phyloP scores from a whole-genome alignment of 495 filamentous ascomycete genomes.

The Talaromyces nanjingensis region DNA sequence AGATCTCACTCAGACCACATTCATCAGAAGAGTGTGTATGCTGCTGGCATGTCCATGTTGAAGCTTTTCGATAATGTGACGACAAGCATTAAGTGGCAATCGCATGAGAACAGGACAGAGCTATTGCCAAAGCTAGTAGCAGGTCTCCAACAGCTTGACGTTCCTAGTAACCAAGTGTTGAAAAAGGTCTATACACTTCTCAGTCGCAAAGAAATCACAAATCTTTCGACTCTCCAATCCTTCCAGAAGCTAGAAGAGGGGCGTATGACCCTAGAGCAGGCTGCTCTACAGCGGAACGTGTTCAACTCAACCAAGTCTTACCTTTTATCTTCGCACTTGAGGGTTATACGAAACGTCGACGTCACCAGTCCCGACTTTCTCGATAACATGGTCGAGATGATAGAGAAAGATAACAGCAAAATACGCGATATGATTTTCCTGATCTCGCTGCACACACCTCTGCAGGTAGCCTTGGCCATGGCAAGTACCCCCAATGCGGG shows the following conservation, averaged over 20 bases:
- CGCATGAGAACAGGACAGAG: slow-evolving; percentile 1
- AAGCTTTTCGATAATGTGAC: slow-evolving; percentile 21
- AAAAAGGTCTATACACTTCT: slow-evolving; percentile 13
- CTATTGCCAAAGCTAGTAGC: slow-evolving; percentile 24
- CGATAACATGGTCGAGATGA: slow-evolving; percentile 22
- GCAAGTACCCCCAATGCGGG: slow-evolving; percentile 16
- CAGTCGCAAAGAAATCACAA: neutral
- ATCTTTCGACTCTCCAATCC: slow-evolving; percentile 8
- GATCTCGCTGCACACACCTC: slow-evolving; percentile 30
- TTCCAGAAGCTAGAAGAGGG: slow-evolving; percentile 27
- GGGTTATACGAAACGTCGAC: slow-evolving; percentile 27
- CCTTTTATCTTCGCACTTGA: slow-evolving; percentile 24
- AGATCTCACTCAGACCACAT: neutral
- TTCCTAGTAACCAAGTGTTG: slow-evolving; percentile 29
- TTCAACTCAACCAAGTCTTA: slow-evolving; percentile 20
- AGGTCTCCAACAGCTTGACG: slow-evolving; percentile 23
- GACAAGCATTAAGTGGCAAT: slow-evolving; percentile 2
- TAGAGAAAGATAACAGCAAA: slow-evolving; percentile 23
- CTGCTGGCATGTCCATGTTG: slow-evolving; percentile 21
- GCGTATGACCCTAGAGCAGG: slow-evolving; percentile 20
- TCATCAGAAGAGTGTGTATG: slow-evolving; percentile 15
- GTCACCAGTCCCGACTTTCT: slow-evolving; percentile 25
- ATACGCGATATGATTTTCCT: slow-evolving; percentile 30
- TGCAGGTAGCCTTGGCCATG: slow-evolving; percentile 31
- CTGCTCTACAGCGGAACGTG: slow-evolving; percentile 21